phyloP scores from a whole-genome alignment of 176 grass and related monocot species.

The Oryza australiensis region DNA sequence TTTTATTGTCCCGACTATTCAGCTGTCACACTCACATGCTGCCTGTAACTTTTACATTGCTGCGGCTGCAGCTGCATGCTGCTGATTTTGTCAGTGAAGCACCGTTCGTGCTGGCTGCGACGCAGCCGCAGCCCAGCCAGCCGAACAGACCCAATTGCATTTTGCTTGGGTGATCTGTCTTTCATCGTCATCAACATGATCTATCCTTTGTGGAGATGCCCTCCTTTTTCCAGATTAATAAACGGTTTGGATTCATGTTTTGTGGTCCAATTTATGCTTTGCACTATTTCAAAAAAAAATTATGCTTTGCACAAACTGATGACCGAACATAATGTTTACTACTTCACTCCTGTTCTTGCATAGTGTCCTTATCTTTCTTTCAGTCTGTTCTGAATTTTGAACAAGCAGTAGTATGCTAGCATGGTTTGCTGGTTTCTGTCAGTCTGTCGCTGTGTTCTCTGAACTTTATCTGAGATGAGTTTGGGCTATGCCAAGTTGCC shows the following conservation, averaged over 20 bases:
- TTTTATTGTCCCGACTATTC: background rate
- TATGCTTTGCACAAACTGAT: no score
- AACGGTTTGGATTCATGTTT: background rate
- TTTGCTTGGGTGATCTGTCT: background rate
- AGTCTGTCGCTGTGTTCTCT: background rate
- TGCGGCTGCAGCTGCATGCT: no score
- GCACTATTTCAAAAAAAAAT: no score
- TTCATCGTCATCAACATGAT: conserved; percentile 26
- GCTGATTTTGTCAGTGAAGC: no score
- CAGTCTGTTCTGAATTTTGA: background rate
- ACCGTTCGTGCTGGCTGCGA: no score
- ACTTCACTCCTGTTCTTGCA: no score
- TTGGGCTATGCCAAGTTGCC: background rate
- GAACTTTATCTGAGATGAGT: background rate
- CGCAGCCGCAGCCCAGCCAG: no score
- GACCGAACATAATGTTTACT: no score
- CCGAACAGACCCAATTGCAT: no score
- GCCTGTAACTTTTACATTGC: background rate
- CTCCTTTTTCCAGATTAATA: background rate
- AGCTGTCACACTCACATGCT: background rate
- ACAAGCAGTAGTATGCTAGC: no score
- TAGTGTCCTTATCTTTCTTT: background rate
- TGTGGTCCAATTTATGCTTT: background rate
- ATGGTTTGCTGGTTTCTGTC: background rate
- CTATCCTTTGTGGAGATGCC: background rate